Base-by-base conservation (phyloP, 352 stramenopile species). In the Phytophthora rubi region DNA sequence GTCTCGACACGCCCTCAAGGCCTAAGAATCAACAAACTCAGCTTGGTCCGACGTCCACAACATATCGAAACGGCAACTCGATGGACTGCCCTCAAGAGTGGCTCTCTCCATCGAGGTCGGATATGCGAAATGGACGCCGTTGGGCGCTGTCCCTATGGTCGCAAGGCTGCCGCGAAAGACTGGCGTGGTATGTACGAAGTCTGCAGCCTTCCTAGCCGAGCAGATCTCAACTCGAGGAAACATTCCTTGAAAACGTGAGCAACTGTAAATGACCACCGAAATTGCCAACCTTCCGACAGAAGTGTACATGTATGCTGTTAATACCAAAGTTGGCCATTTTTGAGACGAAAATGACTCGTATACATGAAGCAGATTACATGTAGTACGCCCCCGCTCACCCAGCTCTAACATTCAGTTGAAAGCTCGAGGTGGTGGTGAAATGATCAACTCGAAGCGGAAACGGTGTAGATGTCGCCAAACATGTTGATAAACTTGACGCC, bases 161-260 rank as follows among this genome's bases (percentile, higher is more conserved):
- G 18, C 18, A 2, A 18, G n/a, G 10, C 18, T 21, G 16, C 42
- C 16, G 42, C 16, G 15, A 18, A 18, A 51, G 58, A 64, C 45
- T 49, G 45, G 30, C 3, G 58, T 35, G 30, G 58, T 5, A 56
- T 52, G 16, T 23, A 21, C n/a, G 59, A 65, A 58, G 21, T 42
- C 59, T 58, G 59, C 48, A 65, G 33, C 47, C 47, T 58, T 65
- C 59, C 9, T 59, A 15, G 16, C 21, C 23, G 45, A 39, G 47
- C 18, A 45, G 35, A 33, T 45, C 32, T 15, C 8, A 45, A 28
- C 7, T 12, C 52, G 10, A 30, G 32, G 59, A 54, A 67, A 60
- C 21, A 10, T 53, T 67, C 51, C 60, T 35, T 18, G 60, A 60
- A 67, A 67, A 47, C 49, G 49, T 60, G 49, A 33, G 59, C 59